Evolutionary conservation across 2,329 filamentous ascomycete genomes (phyloP), one percentile per base, ranked within the genome.

Genomic region (Aschersonia sp.): DNA sequence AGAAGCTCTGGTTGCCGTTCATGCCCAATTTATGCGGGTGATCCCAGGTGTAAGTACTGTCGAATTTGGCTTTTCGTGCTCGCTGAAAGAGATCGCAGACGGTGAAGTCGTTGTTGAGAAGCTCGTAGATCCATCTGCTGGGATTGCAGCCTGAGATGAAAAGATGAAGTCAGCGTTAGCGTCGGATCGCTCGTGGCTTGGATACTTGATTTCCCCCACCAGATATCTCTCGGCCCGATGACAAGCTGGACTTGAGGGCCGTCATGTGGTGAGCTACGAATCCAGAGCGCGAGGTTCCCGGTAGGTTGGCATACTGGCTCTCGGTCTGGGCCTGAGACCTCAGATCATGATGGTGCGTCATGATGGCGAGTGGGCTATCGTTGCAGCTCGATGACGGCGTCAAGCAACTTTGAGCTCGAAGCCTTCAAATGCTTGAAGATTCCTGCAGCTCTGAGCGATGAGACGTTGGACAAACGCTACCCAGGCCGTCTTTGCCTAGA

Each of bases 91-190:
- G 54, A 50, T 67, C 58, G 53, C 63, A 65, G 29, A 55, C 54
- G 31, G 60, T 59, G 46, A 67, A 62, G 45, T 61, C 56, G 44
- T 68, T 68, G 49, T 66, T 58, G 32, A 62, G 52, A 6, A 69
- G 53, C 47, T 69, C 66, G 52, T 66, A 60, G 40, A 68, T 58
- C 66, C 66, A 69, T 54, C 66, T 62, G 43, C 63, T 63, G 5
- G 66, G 65, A 45, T 68, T 62, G 43, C 61, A 64, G 46, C 64
- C 64, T 66, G 29, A 29, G 38, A 20, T 38, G 9, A 9, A 5
- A 7, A 10, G 30, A 31, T 43, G 42, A 12, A 7, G 35, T 38
- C 9, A 42, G 40, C 40, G 20, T 48, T 32, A 49, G 48, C 29
- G 5, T 20, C n/a, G n/a, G n/a, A 9, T 9, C n/a, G 40, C 20